Evolutionary conservation across 2,329 filamentous ascomycete genomes (phyloP).

Genomic region (Stagonosporopsis chrysanthemi): DNA sequence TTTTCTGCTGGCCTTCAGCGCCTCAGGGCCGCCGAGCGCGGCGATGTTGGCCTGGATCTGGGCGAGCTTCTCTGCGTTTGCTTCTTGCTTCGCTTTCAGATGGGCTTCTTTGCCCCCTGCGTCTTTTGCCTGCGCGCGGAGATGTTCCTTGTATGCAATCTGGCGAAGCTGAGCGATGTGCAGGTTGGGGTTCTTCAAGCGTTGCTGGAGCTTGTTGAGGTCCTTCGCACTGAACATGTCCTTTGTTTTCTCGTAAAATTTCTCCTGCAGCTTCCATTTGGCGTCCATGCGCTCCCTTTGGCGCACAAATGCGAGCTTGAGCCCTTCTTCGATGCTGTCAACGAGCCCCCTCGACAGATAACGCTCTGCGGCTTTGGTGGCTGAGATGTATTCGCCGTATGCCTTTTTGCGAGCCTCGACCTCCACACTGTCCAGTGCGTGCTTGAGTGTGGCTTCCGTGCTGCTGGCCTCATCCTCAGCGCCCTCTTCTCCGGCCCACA

Average conservation of each 20-base stretch:
- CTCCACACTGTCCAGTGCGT: slow-evolving; percentile 11
- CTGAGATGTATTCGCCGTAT: slow-evolving; percentile 25
- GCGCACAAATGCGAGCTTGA: slow-evolving; percentile 37
- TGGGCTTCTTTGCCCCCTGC: slow-evolving; percentile 30
- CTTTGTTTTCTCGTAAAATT: slow-evolving; percentile 21
- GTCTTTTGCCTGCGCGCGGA: slow-evolving; percentile 23
- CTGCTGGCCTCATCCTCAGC: slow-evolving; percentile 21
- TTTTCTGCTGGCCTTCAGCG: slow-evolving; percentile 19
- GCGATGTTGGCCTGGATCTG: slow-evolving; percentile 11
- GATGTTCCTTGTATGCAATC: slow-evolving; percentile 26
- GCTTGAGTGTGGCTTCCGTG: slow-evolving; percentile 13
- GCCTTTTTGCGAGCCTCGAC: slow-evolving; percentile 18
- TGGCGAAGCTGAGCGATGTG: slow-evolving; percentile 14
- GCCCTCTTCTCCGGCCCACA: slow-evolving; percentile 19
- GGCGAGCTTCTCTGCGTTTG: slow-evolving; percentile 17
- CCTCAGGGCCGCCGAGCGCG: slow-evolving; percentile 23
- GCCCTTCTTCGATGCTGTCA: slow-evolving; percentile 34
- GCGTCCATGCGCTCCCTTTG: slow-evolving; percentile 26
- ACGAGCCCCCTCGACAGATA: slow-evolving; percentile 30
- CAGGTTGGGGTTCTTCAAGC: slow-evolving; percentile 21
- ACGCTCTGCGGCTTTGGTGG: slow-evolving; percentile 23
- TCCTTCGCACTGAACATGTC: slow-evolving; percentile 24
- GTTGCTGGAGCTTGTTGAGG: slow-evolving; percentile 20
- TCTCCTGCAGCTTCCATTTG: slow-evolving; percentile 10
- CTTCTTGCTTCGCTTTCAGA: slow-evolving; percentile 7